phyloP scores from a whole-genome alignment of 768 basidiomycete genomes.

The Amanita jacksonii region DNA sequence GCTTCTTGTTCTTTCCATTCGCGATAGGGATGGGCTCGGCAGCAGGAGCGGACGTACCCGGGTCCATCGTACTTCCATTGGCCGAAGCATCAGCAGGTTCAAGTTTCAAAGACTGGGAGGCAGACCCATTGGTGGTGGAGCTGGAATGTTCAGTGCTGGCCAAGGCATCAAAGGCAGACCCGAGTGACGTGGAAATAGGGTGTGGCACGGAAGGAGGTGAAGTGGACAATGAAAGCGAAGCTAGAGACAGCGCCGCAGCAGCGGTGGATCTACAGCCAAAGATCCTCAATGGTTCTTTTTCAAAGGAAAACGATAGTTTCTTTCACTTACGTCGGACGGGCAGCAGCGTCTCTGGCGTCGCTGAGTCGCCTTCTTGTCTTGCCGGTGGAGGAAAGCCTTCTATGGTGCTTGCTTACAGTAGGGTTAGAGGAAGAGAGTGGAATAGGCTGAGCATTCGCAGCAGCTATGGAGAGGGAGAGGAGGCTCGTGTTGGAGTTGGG shows the following conservation, averaged over 20 bases:
- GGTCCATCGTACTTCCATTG: slow-evolving; percentile 11
- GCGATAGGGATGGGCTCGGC: slow-evolving; percentile 29
- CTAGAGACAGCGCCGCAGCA: slow-evolving; percentile 31
- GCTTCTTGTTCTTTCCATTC: slow-evolving; percentile 50
- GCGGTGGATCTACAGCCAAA: slow-evolving; percentile 12
- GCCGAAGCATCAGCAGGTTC: slow-evolving; percentile 8
- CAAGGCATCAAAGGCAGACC: not conserved
- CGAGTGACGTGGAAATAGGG: slow-evolving; percentile 5
- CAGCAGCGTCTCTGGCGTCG: slow-evolving; percentile 72
- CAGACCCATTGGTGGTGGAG: not conserved
- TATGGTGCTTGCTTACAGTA: slow-evolving; percentile 40
- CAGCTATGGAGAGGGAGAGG: slow-evolving; percentile 60
- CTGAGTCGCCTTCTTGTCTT: slow-evolving; percentile 63
- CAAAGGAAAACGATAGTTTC: slow-evolving; percentile 4
- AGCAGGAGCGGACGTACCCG: slow-evolving; percentile 5
- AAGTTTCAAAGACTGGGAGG: not conserved
- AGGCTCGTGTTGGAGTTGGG: slow-evolving; percentile 29
- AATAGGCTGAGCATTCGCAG: slow-evolving; percentile 40
- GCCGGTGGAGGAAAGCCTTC: slow-evolving; percentile 62
- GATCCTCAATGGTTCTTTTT: not conserved
- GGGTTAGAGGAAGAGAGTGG: slow-evolving; percentile 15
- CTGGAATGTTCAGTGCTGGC: not conserved
- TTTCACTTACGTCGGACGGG: slow-evolving; percentile 69
- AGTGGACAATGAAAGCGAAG: slow-evolving; percentile 34
- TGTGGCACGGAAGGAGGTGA: slow-evolving; percentile 23